Evolutionary conservation across 129 eudicot species (phyloP).

Genomic region (Apium graveolens): DNA sequence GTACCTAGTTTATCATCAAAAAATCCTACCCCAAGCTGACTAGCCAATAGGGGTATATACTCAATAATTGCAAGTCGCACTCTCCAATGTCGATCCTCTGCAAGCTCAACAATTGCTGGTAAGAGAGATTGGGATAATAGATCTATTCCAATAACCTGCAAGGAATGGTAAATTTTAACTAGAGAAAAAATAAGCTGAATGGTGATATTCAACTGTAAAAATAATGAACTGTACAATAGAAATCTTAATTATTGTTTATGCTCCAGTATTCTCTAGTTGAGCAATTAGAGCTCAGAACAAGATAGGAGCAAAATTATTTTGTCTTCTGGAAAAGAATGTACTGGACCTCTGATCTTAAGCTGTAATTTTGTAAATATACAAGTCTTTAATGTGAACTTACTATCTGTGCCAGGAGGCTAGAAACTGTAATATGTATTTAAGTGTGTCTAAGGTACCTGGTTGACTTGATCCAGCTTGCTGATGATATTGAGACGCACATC

Average conservation of each 20-base stretch:
- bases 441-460: slow-evolving; percentile 49
- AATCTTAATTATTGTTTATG: neutral
- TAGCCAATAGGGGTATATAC: slow-evolving; percentile 91
- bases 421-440: neutral
- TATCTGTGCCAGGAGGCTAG: neutral
- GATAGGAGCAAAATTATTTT: neutral
- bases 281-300: neutral
- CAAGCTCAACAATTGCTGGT: slow-evolving; percentile 98
- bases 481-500: slow-evolving; percentile 97
- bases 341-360: neutral
- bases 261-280: neutral
- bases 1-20: slow-evolving; percentile 97
- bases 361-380: neutral
- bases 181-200: neutral
- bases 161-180: slow-evolving; percentile 9
- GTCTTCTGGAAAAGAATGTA: neutral
- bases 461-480: slow-evolving; percentile 98
- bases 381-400: neutral
- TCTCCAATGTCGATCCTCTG: slow-evolving; percentile 99
- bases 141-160: slow-evolving; percentile 97
- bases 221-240: neutral
- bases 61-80: slow-evolving; percentile 97
- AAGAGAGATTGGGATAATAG: slow-evolving; percentile 81
- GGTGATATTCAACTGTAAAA: neutral
- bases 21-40: slow-evolving; percentile 97